Conservation (phyloP, 441 rosid species). For the Jatropha podagrica region DNA sequence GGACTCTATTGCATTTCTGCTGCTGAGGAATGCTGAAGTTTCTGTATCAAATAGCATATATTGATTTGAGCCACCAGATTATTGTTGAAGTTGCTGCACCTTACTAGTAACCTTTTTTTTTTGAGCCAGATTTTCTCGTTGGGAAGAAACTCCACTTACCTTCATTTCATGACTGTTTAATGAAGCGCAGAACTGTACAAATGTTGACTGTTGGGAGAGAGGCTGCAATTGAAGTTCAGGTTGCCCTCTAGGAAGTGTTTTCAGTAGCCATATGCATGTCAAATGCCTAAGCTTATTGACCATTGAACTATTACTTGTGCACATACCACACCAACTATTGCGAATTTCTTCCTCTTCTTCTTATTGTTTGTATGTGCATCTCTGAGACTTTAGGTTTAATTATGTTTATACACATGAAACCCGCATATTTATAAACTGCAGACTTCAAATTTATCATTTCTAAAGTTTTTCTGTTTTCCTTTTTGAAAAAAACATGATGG, state of each 20-base stretch:
- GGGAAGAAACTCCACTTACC: conserved; percentile 92
- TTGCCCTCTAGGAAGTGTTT: conserved; percentile 34
- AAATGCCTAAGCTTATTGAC: conserved; percentile 11
- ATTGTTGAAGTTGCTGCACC: conserved; percentile 63
- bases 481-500: not conserved
- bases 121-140: conserved; percentile 79
- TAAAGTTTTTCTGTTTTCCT: not conserved
- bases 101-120: conserved; percentile 55
- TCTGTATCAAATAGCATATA: conserved; percentile 44
- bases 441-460: not conserved
- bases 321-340: not conserved
- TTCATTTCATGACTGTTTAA: conserved; percentile 82
- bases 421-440: not conserved
- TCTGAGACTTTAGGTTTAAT: not conserved
- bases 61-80: conserved; percentile 56
- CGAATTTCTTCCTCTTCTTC: not conserved
- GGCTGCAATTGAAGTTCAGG: conserved; percentile 95
- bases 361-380: not conserved
- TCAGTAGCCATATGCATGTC: conserved; percentile 14
- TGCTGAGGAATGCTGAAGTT: conserved; percentile 81
- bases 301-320: not conserved
- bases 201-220: conserved; percentile 91
- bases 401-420: not conserved
- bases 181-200: conserved; percentile 82
- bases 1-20: conserved; percentile 61